A percentile compares a stretch with the other conserved stretches of the same genome.
phyloP scores from a whole-genome alignment of 768 basidiomycete genomes.

The Cystobasidium tubakii region DNA sequence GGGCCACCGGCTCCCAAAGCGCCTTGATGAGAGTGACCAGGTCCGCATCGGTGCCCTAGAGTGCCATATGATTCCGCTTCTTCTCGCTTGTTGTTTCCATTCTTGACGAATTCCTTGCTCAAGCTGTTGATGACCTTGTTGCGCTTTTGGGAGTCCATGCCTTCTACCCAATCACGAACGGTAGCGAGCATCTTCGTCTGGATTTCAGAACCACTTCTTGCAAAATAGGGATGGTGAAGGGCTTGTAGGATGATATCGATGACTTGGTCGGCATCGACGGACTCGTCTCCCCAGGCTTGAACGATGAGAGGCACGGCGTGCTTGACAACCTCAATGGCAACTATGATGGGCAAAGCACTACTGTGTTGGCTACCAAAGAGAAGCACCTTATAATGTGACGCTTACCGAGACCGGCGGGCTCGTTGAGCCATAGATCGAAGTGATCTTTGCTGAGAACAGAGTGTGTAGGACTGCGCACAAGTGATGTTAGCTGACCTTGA shows the following conservation, averaged over 20 bases:
- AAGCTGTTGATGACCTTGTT: constrained; percentile 10
- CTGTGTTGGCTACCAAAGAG: not conserved
- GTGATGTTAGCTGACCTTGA: constrained; percentile 37
- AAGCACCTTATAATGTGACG: no score
- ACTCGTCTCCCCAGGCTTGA: constrained; percentile 16
- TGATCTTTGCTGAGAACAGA: constrained; percentile 35
- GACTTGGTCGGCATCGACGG: not conserved
- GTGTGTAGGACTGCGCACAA: not conserved
- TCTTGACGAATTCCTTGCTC: constrained; percentile 27
- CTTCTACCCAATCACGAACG: constrained; percentile 14
- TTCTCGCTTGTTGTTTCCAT: constrained; percentile 33
- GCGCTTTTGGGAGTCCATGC: not conserved
- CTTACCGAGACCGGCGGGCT: constrained; percentile 47
- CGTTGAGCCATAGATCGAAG: constrained; percentile 15
- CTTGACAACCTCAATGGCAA: constrained; percentile 28
- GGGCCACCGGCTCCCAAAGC: not conserved
- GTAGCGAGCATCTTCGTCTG: constrained; percentile 12
- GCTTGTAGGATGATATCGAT: constrained; percentile 23
- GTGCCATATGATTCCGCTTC: constrained; percentile 23
- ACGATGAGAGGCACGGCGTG: constrained; percentile 19
- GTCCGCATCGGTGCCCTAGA: constrained; percentile 29
- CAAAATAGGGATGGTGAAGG: constrained; percentile 33
- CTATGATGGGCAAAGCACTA: not conserved
- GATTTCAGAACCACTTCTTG: not conserved
- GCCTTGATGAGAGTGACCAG: constrained; percentile 14